Percentiles rank a stretch among this genome's conserved stretches.
Conservation (phyloP, 371 early-diverging fungal species). For the Rhizomucor miehei region DNA sequence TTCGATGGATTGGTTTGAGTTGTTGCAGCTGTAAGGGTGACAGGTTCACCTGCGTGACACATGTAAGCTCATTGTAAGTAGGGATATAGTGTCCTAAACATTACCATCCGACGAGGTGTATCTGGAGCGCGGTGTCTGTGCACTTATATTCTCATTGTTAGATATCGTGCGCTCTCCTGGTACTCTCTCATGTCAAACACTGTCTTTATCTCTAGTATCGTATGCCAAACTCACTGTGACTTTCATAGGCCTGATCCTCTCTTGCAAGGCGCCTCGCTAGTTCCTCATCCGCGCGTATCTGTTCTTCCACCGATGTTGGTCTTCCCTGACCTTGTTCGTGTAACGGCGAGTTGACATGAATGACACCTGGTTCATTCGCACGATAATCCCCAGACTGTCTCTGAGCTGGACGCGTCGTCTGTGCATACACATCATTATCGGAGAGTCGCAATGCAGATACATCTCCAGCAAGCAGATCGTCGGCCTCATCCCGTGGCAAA, state of each 20-base stretch:
- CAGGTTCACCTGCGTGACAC: not conserved
- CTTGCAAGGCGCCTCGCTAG: conserved; percentile 39
- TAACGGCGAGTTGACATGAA: conserved; percentile 24
- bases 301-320: conserved; percentile 25
- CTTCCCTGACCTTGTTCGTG: conserved; percentile 2
- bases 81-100: too few species aligned
- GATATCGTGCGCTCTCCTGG: too few species aligned
- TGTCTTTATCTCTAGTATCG: too few species aligned
- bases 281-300: conserved; percentile 43
- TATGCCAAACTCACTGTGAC: not conserved
- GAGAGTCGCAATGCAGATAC: conserved; percentile 48
- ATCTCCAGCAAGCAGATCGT: conserved; percentile 46
- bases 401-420: conserved; percentile 13
- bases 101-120: too few species aligned
- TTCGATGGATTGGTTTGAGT: conserved; percentile 2
- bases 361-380: conserved; percentile 8
- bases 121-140: too few species aligned
- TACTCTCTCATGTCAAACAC: too few species aligned
- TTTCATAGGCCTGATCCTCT: conserved; percentile 22
- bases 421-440: conserved; percentile 47
- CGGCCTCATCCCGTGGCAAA: conserved; percentile 41
- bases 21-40: conserved; percentile 10
- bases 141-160: too few species aligned
- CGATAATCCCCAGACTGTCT: conserved; percentile 5
- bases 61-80: too few species aligned